Percentiles rank a stretch among this genome's conserved stretches.
Evolutionary conservation across 768 basidiomycete species (phyloP).

Genomic region (Kwoniella botswanensis): DNA sequence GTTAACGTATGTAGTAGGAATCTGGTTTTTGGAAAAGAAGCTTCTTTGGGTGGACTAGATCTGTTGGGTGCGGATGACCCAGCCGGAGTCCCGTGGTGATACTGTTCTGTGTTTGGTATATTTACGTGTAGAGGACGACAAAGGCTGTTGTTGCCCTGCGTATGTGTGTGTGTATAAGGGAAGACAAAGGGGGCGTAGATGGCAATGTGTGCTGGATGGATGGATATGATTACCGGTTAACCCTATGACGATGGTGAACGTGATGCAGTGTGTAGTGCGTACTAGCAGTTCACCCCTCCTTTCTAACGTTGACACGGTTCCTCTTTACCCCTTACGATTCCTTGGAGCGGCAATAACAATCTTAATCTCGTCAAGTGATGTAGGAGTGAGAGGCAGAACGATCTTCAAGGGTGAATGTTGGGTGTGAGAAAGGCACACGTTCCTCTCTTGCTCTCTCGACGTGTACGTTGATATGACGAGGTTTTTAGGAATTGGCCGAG

Average conservation of each 20-base stretch:
- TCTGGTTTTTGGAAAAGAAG: not conserved
- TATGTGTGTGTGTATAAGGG: not conserved
- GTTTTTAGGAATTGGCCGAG: not conserved
- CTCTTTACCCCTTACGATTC: not conserved
- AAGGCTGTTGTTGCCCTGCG: too few relatives aligned
- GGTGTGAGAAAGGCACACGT: not conserved
- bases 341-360: not conserved
- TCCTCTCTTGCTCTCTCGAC: not conserved
- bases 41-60: conserved; percentile 1
- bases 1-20: too few relatives aligned
- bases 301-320: not conserved
- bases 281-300: not conserved
- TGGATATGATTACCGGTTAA: not conserved
- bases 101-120: not conserved
- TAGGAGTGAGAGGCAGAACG: not conserved
- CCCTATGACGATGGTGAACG: not conserved
- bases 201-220: not conserved
- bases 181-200: not conserved
- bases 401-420: not conserved
- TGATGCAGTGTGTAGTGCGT: not conserved
- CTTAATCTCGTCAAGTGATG: not conserved
- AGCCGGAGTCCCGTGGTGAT: not conserved
- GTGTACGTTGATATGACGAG: not conserved
- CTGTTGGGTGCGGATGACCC: not conserved
- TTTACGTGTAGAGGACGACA: not conserved